Conservation (phyloP, 768 basidiomycete species). For the Tulasnella calospora region DNA sequence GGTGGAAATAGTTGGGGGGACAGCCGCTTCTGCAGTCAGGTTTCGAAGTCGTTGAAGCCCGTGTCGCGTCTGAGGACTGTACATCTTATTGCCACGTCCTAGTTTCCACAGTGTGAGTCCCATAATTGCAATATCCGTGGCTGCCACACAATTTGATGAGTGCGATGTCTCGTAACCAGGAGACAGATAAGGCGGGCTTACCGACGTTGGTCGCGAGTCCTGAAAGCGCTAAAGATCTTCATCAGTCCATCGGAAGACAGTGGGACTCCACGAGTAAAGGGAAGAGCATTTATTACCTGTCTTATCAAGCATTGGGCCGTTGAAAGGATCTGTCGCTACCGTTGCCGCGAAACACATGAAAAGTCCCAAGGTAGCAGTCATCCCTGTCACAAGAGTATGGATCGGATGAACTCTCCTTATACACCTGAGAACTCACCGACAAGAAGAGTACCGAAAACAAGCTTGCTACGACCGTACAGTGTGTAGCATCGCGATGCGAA, state of each 20-base stretch:
- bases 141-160: background rate
- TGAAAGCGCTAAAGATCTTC: background rate
- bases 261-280: background rate
- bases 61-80: background rate
- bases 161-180: background rate
- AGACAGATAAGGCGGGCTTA: background rate
- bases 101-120: background rate
- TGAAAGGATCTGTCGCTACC: background rate
- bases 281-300: background rate
- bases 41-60: background rate
- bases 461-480: background rate
- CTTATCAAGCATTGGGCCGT: background rate
- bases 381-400: background rate
- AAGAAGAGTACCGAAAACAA: background rate
- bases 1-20: background rate
- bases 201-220: background rate
- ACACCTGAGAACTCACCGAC: background rate
- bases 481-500: conserved; percentile 8
- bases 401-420: background rate
- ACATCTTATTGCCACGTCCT: background rate
- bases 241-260: background rate
- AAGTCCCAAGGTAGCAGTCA: background rate
- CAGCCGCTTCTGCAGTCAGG: background rate
- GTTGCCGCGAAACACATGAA: background rate
- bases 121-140: conserved; percentile 3